Evolutionary conservation across 2,329 filamentous ascomycete species (phyloP).

Genomic region (Trichoderma harzianum): DNA sequence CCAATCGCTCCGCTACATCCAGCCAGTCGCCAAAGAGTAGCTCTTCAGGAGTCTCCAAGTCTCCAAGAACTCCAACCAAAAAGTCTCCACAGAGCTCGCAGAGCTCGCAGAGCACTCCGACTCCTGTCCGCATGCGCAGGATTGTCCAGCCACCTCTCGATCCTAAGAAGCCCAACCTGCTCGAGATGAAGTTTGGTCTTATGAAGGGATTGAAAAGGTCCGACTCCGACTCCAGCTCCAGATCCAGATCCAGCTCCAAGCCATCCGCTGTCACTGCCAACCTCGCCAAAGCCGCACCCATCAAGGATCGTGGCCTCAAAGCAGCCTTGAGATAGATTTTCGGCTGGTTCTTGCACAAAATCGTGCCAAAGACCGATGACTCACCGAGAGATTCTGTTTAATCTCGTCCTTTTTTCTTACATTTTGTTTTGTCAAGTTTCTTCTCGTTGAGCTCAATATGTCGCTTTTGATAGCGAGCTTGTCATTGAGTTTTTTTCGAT

Average conservation of each 20-base stretch:
- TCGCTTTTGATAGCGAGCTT: slow-evolving; percentile 19
- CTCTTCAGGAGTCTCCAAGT: background rate
- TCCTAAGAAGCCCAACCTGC: background rate
- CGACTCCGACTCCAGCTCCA: background rate
- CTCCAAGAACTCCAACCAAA: background rate
- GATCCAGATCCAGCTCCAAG: background rate
- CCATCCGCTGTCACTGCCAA: background rate
- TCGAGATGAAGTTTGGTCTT: slow-evolving; percentile 10
- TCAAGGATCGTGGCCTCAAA: slow-evolving; percentile 9
- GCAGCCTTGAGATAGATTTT: slow-evolving; percentile 22
- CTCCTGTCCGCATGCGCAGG: background rate
- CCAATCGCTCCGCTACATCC: background rate
- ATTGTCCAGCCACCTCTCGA: background rate
- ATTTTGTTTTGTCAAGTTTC: background rate
- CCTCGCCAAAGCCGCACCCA: background rate
- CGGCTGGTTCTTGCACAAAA: slow-evolving; percentile 13
- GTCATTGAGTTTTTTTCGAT: slow-evolving; percentile 3
- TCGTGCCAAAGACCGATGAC: background rate
- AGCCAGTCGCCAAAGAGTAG: background rate
- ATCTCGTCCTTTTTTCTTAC: background rate
- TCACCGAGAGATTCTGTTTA: background rate
- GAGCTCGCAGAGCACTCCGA: background rate
- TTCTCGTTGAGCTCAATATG: slow-evolving; percentile 1
- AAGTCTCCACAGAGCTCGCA: background rate
- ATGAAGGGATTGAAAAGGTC: background rate